Evolutionary conservation across 1,139 yeast genomes (phyloP).

Genomic region (Yamadazyma pseudoaaseri): DNA sequence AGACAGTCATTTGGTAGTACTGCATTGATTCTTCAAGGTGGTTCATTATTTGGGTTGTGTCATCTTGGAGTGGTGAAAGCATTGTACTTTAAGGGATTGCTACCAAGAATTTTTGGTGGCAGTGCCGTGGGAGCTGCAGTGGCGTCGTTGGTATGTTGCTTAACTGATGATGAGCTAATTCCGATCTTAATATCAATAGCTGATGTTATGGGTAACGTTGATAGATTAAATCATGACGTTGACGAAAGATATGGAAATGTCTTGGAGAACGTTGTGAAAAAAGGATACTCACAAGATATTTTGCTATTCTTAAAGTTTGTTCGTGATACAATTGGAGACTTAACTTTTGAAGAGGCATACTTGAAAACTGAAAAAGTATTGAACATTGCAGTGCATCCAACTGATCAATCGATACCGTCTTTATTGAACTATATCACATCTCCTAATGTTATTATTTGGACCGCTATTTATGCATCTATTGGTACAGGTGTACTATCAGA

Average conservation of each 20-base stretch:
- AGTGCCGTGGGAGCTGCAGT: conserved; percentile 94
- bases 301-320: conserved; percentile 77
- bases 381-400: conserved; percentile 87
- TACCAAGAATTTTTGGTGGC: conserved; percentile 89
- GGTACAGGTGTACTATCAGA: conserved; percentile 67
- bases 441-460: conserved; percentile 89
- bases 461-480: conserved; percentile 74
- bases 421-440: conserved; percentile 88
- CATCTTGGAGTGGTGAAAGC: conserved; percentile 92
- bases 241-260: conserved; percentile 66
- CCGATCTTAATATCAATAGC: conserved; percentile 47
- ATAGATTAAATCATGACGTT: conserved; percentile 50
- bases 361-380: conserved; percentile 78
- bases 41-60: conserved; percentile 88
- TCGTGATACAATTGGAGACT: conserved; percentile 70
- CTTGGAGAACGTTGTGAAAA: conserved; percentile 62
- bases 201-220: conserved; percentile 52
- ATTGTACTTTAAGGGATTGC: conserved; percentile 63
- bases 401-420: conserved; percentile 69
- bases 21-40: conserved; percentile 89
- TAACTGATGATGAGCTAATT: conserved; percentile 55
- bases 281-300: conserved; percentile 86
- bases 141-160: conserved; percentile 78
- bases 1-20: conserved; percentile 89
- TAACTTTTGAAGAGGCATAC: conserved; percentile 93